These are phyloP conservation scores for Adansonia gregorii DNA, from an alignment of 441 rosid species.

Conservation along the genomic window DNA sequence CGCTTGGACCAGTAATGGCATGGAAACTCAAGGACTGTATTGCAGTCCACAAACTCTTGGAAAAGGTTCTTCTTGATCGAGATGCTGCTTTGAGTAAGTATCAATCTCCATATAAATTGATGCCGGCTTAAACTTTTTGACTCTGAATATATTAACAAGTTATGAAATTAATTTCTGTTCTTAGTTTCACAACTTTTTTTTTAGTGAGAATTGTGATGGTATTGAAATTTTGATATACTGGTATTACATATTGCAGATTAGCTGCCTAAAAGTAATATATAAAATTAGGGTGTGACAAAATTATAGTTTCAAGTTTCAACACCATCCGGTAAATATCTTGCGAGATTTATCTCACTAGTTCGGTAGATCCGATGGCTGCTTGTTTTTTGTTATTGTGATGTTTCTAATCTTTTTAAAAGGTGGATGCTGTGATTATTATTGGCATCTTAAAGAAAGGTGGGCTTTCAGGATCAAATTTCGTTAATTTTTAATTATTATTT, in stretches of 20 bases:
- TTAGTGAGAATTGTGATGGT: neutral
- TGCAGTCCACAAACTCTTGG: slow-evolving; percentile 74
- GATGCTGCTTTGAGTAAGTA: slow-evolving; percentile 87
- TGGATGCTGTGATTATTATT: neutral
- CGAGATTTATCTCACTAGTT: neutral
- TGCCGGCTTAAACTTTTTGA: neutral
- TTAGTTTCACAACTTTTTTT: neutral
- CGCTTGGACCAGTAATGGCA: slow-evolving; percentile 59
- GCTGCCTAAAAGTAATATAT: neutral
- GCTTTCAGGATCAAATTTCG: neutral
- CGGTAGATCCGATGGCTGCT: neutral
- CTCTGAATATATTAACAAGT: neutral
- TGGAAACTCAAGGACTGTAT: slow-evolving; percentile 95
- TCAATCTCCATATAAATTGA: neutral
- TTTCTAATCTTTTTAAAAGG: neutral
- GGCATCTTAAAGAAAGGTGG: neutral
- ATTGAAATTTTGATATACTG: neutral
- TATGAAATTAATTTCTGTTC: neutral
- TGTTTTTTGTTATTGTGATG: neutral
- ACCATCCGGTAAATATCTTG: neutral
- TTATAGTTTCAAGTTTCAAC: neutral
- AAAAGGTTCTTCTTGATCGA: slow-evolving; percentile 53
- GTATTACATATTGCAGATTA: neutral
- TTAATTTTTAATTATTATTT: too few species aligned
- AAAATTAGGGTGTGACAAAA: neutral